Evolutionary conservation across 2,329 filamentous ascomycete genomes (phyloP), one percentile per base, ranked within the genome.

Genomic region (Neospermospora avenae): DNA sequence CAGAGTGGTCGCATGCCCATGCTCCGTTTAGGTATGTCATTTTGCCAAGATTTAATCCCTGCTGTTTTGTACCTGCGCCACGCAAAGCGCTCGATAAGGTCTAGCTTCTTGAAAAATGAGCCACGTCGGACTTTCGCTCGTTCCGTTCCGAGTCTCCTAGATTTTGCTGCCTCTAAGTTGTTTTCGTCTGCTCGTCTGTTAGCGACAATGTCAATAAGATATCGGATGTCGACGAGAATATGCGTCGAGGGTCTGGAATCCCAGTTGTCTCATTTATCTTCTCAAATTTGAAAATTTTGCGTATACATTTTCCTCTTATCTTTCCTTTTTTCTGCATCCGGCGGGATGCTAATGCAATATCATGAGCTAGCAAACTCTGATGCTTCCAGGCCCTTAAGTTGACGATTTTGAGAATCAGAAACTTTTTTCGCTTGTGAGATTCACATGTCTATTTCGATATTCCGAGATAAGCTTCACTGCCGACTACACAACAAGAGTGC

Each of bases 1-100:
- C 39, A 34, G 48, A 37, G 13, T 51, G 31, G 31, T 37, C 48
- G 48, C 48, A 34, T 51, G 48, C 48, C 28, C 48, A 28, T 51
- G 48, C 18, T 51, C 48, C 48, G 20, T n/a, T 35, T 51, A n/a
- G 18, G 48, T 51, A n/a, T 31, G 48, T 51, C 48, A 51, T 51
- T 31, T 18, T 37, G 31, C 31, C 48, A 51, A 22, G 46, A 20
- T 4, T 22, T 16, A 4, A 13, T 11, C 48, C 48, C 48, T 37
- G 31, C 13, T 28, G 35, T 14, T 28, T 11, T 3, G 48, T 51
- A 31, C 28, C 48, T 28, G 28, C 34, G 48, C n/a, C 20, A 24
- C 48, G 10, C 14, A 8, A 5, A 5, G 10, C 11, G 8, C 31
- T 8, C 10, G 35, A 4, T 35, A 5, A 6, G 18, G 48, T 20